A percentile compares a stretch with the other conserved stretches of the same genome.
Evolutionary conservation across 441 rosid species (phyloP).

Genomic region (Corymbia calophylla): DNA sequence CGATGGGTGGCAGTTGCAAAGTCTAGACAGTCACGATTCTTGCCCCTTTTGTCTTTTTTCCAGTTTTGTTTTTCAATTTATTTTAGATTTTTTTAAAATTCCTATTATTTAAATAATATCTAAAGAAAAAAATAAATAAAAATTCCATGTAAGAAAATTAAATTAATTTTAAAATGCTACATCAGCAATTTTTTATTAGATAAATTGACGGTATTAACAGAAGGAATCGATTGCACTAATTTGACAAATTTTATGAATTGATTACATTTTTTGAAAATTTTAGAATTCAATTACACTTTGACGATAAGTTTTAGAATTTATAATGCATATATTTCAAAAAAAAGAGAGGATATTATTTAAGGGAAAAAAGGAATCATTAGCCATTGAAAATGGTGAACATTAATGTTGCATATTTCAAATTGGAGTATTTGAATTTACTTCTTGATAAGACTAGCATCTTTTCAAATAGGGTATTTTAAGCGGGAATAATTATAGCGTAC

Average conservation of each 20-base stretch:
- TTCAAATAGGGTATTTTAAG: neutral
- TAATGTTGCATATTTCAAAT: neutral
- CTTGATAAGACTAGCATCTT: too few species aligned
- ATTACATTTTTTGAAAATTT: fast-evolving
- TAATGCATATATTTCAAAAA: too few species aligned
- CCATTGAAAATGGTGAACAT: neutral
- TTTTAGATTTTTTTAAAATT: neutral
- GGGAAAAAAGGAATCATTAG: neutral
- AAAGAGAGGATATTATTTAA: neutral
- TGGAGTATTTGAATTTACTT: neutral
- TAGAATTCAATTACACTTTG: too few species aligned
- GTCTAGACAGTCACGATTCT: fast-evolving
- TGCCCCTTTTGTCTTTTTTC: fast-evolving
- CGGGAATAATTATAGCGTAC: neutral
- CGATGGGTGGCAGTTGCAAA: neutral
- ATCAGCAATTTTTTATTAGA: too few species aligned
- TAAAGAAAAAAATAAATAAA: too few species aligned
- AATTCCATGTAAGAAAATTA: too few species aligned
- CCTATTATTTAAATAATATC: too few species aligned
- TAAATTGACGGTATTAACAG: too few species aligned
- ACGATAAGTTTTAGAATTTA: fast-evolving
- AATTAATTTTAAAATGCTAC: too few species aligned
- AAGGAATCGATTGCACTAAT: too few species aligned
- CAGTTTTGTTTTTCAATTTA: too few species aligned
- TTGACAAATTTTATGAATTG: fast-evolving